Conservation (phyloP, 1,284 basidiomycete genomes). For the Cutaneotrichosporon dermatis region DNA sequence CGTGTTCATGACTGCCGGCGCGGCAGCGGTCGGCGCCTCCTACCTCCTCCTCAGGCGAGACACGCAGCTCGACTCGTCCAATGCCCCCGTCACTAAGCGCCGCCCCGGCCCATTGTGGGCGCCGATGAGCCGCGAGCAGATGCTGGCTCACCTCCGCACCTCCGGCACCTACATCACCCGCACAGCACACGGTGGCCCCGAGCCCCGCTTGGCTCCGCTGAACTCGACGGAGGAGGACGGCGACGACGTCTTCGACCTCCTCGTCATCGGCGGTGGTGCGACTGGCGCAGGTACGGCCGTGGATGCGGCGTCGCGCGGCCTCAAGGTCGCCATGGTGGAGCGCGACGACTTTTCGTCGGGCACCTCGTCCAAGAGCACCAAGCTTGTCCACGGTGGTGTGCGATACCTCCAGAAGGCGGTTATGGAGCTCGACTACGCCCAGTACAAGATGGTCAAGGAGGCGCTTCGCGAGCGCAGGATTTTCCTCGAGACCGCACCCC, state of each 20-base stretch:
- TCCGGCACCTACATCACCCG: slow-evolving; percentile 42
- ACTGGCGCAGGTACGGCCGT: slow-evolving; percentile 92
- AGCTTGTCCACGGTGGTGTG: slow-evolving; percentile 96
- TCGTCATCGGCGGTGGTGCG: slow-evolving; percentile 86
- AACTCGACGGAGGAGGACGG: slow-evolving; percentile 19
- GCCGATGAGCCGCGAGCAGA: slow-evolving; percentile 50
- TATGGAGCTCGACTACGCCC: slow-evolving; percentile 89
- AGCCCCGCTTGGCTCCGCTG: slow-evolving; percentile 30
- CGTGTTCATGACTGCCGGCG: neutral
- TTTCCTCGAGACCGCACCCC: slow-evolving; percentile 93
- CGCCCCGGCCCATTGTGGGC: slow-evolving; percentile 51
- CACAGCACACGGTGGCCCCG: slow-evolving; percentile 33
- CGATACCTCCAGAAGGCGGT: slow-evolving; percentile 96
- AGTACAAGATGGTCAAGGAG: slow-evolving; percentile 93
- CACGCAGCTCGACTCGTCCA: slow-evolving; percentile 5
- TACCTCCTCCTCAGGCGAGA: neutral
- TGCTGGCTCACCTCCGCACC: slow-evolving; percentile 49
- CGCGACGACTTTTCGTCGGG: slow-evolving; percentile 88
- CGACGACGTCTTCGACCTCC: slow-evolving; percentile 70
- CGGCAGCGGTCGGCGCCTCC: neutral
- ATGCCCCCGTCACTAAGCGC: slow-evolving; percentile 23
- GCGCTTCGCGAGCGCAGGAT: slow-evolving; percentile 88
- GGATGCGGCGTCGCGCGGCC: slow-evolving; percentile 85
- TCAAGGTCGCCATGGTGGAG: slow-evolving; percentile 91
- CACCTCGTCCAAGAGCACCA: slow-evolving; percentile 94